These are phyloP conservation scores for Durio zibethinus DNA, from an alignment of 345 rosid species.

Conservation along the genomic window DNA sequence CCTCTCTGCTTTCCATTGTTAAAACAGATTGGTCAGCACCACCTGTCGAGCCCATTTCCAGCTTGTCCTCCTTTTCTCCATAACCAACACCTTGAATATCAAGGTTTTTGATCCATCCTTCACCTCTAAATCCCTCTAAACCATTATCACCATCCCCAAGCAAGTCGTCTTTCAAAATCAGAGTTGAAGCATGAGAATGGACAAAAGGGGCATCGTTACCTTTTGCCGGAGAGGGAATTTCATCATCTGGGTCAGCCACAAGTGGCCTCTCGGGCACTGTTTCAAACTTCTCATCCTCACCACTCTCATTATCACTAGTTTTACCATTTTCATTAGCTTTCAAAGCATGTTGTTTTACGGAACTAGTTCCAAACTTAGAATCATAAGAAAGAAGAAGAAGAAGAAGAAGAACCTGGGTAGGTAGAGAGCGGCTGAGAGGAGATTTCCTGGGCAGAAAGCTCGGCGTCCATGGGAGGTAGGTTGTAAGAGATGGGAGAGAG, in stretches of 20 bases:
- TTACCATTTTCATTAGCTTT: constrained; percentile 20
- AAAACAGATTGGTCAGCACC: constrained; percentile 6
- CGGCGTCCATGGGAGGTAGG: constrained; percentile 43
- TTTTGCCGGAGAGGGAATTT: constrained; percentile 10
- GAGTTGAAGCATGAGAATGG: constrained; percentile 10
- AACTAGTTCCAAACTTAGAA: constrained; percentile 22
- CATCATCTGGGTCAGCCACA: constrained; percentile 22
- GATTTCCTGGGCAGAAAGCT: constrained; percentile 32
- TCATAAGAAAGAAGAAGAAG: background rate
- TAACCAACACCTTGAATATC: constrained; percentile 28
- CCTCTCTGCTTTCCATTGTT: background rate
- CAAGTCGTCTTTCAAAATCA: constrained; percentile 22
- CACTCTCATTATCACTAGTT: constrained; percentile 36
- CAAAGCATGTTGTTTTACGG: constrained; percentile 9
- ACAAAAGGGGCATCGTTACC: constrained; percentile 15
- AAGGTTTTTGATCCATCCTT: constrained; percentile 20
- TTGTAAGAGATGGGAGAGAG: background rate
- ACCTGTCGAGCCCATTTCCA: constrained; percentile 13
- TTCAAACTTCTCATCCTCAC: constrained; percentile 50
- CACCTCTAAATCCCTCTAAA: constrained; percentile 17
- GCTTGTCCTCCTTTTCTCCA: constrained; percentile 33
- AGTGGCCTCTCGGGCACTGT: constrained; percentile 25
- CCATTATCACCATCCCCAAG: constrained; percentile 23
- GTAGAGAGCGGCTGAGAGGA: constrained; percentile 25
- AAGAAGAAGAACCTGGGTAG: constrained; percentile 47